Percentiles rank a stretch among this genome's conserved stretches.
Evolutionary conservation across 106 monocot genomes (phyloP).

Genomic region (Triglochin maritima): DNA sequence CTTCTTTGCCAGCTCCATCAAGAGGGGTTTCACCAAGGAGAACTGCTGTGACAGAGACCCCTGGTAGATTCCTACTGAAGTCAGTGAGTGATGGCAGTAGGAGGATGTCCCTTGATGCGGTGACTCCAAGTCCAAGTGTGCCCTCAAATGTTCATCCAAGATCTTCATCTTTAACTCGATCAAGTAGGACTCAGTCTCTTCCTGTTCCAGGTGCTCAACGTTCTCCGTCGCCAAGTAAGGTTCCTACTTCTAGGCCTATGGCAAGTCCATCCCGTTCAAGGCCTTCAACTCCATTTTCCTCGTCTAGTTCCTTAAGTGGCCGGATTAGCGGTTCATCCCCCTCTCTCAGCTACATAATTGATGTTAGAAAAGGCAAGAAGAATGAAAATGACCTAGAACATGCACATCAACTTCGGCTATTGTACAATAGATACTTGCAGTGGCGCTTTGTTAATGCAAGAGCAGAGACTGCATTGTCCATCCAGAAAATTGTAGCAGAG

Average conservation of each 20-base stretch:
- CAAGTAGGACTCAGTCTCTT: constrained; percentile 29
- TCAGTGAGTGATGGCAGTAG: constrained; percentile 10
- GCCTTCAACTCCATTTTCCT: constrained; percentile 32
- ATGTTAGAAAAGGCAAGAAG: constrained; percentile 46
- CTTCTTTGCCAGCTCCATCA: constrained; percentile 12
- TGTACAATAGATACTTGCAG: constrained; percentile 55
- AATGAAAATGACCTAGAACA: constrained; percentile 42
- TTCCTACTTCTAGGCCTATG: constrained; percentile 6
- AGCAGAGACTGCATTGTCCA: constrained; percentile 28
- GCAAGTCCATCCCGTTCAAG: constrained; percentile 28
- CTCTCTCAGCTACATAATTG: constrained; percentile 31
- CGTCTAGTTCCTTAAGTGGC: constrained; percentile 14
- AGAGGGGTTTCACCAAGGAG: constrained; percentile 44
- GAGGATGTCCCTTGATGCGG: constrained; percentile 11
- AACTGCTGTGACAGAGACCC: constrained; percentile 8
- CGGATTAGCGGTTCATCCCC: constrained; percentile 24
- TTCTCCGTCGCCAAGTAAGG: constrained; percentile 50
- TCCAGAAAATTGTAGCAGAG: constrained; percentile 56
- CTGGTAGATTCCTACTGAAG: constrained; percentile 12
- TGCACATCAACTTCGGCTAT: constrained; percentile 59
- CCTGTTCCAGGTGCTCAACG: constrained; percentile 11
- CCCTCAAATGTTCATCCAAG: constrained; percentile 11
- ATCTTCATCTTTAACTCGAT: constrained; percentile 10
- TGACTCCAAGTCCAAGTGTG: neutral
- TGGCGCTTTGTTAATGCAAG: constrained; percentile 77